These are phyloP conservation scores for Thermothielavioides terrestris DNA, from an alignment of 495 filamentous ascomycete species.

Conservation along the genomic window DNA sequence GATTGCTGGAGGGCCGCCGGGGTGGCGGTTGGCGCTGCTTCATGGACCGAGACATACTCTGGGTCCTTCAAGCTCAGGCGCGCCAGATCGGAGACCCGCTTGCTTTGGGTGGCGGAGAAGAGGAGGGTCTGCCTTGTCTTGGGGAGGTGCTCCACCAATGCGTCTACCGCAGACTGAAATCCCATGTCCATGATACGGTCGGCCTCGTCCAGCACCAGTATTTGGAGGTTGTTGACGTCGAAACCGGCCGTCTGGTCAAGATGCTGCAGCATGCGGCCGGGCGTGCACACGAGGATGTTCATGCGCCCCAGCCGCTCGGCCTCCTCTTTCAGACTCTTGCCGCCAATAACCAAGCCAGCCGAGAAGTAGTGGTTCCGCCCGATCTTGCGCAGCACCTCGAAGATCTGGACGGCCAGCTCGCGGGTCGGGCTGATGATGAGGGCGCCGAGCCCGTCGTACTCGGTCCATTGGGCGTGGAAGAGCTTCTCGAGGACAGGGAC, in stretches of 20 bases:
- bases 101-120: slow-evolving; percentile 95
- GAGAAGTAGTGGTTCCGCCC: slow-evolving; percentile 86
- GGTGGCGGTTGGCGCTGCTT: slow-evolving; percentile 70
- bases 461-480: slow-evolving; percentile 83
- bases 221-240: slow-evolving; percentile 80
- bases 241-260: slow-evolving; percentile 89
- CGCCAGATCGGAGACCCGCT: slow-evolving; percentile 84
- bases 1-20: slow-evolving; percentile 80
- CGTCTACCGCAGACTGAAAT: slow-evolving; percentile 84
- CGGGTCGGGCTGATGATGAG: slow-evolving; percentile 90
- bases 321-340: slow-evolving; percentile 83
- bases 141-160: slow-evolving; percentile 87
- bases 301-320: slow-evolving; percentile 78
- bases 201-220: slow-evolving; percentile 92
- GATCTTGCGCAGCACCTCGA: slow-evolving; percentile 86
- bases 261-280: slow-evolving; percentile 91
- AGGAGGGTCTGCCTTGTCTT: slow-evolving; percentile 81
- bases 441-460: slow-evolving; percentile 83
- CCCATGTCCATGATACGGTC: slow-evolving; percentile 98
- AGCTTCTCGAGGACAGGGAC: slow-evolving; percentile 89
- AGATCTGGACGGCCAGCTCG: slow-evolving; percentile 94
- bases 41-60: slow-evolving; percentile 91
- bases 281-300: slow-evolving; percentile 97
- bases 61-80: slow-evolving; percentile 80
- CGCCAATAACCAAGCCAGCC: slow-evolving; percentile 91